Conservation (phyloP, 768 basidiomycete genomes). For the Chalciporus sphaerocephalus region DNA sequence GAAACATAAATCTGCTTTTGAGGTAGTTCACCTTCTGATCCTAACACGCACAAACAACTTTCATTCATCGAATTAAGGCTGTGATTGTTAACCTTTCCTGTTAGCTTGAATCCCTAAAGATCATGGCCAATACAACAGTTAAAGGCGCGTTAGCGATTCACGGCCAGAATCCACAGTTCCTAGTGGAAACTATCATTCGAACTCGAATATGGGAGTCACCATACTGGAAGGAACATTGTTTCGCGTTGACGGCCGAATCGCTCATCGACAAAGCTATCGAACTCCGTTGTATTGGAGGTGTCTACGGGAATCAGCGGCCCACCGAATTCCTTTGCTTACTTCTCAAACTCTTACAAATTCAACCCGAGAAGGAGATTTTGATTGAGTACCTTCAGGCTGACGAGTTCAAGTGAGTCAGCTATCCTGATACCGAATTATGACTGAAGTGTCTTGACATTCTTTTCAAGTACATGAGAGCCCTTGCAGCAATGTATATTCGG, state of each 20-base stretch:
- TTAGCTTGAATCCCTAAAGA: background rate
- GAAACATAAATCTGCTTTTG: no score
- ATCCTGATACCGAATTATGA: background rate
- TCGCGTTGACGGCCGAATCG: constrained; percentile 91
- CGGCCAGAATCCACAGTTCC: constrained; percentile 94
- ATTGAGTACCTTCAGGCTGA: constrained; percentile 94
- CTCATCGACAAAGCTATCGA: constrained; percentile 92
- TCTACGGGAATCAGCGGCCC: constrained; percentile 91
- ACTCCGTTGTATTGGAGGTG: constrained; percentile 80
- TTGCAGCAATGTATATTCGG: constrained; percentile 91
- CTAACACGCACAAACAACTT: constrained; percentile 24
- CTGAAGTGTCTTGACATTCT: constrained; percentile 1
- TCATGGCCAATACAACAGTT: constrained; percentile 93
- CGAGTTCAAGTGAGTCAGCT: constrained; percentile 87
- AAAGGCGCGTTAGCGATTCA: constrained; percentile 86
- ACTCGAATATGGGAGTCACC: constrained; percentile 91
- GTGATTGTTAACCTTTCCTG: background rate
- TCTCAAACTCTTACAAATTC: constrained; percentile 92
- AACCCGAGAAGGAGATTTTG: constrained; percentile 96
- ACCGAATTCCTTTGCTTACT: constrained; percentile 92
- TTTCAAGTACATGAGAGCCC: constrained; percentile 82
- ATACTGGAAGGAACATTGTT: constrained; percentile 99
- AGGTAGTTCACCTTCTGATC: constrained; percentile 4
- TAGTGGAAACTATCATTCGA: constrained; percentile 95
- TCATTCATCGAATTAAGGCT: background rate